These are phyloP conservation scores for Neonectria neomacrospora DNA, from an alignment of 2,329 filamentous ascomycete species.

Conservation along the genomic window DNA sequence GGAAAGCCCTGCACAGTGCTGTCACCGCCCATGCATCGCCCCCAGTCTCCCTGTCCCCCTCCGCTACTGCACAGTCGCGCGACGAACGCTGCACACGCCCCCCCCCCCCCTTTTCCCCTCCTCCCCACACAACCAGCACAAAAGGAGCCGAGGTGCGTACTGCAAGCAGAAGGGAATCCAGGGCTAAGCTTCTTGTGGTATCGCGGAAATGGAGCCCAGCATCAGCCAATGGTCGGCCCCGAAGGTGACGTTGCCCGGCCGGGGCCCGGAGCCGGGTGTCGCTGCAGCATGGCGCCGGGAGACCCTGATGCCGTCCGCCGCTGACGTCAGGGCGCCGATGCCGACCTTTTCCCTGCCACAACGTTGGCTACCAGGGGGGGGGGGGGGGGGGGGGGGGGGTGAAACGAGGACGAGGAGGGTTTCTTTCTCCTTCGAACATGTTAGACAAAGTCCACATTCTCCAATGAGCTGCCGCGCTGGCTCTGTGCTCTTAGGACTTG, in stretches of 20 bases:
- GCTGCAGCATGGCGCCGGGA: slow-evolving; percentile 34
- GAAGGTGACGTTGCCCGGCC: slow-evolving; percentile 40
- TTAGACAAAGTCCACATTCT: too few relatives aligned
- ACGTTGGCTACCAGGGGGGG: too few relatives aligned
- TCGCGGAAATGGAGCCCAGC: slow-evolving; percentile 9
- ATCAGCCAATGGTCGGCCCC: slow-evolving; percentile 36
- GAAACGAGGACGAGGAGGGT: too few relatives aligned
- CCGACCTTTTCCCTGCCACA: neutral
- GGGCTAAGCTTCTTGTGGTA: slow-evolving; percentile 7
- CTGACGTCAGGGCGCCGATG: slow-evolving; percentile 42
- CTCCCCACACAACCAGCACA: slow-evolving; percentile 5
- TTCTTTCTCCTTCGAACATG: too few relatives aligned
- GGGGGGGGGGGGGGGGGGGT: too few relatives aligned
- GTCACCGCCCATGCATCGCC: neutral
- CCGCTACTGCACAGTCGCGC: slow-evolving; percentile 15
- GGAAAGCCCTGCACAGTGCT: neutral
- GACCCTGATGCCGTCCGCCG: slow-evolving; percentile 40
- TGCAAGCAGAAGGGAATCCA: neutral
- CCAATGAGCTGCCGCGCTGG: too few relatives aligned
- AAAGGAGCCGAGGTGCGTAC: slow-evolving; percentile 18
- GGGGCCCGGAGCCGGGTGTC: slow-evolving; percentile 39
- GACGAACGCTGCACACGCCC: neutral
- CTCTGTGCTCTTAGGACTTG: too few relatives aligned
- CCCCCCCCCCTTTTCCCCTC: neutral
- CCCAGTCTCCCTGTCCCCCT: slow-evolving; percentile 26